These are phyloP conservation scores for Cadophora malorum DNA, from an alignment of 2,329 filamentous ascomycete species.

Conservation along the genomic window DNA sequence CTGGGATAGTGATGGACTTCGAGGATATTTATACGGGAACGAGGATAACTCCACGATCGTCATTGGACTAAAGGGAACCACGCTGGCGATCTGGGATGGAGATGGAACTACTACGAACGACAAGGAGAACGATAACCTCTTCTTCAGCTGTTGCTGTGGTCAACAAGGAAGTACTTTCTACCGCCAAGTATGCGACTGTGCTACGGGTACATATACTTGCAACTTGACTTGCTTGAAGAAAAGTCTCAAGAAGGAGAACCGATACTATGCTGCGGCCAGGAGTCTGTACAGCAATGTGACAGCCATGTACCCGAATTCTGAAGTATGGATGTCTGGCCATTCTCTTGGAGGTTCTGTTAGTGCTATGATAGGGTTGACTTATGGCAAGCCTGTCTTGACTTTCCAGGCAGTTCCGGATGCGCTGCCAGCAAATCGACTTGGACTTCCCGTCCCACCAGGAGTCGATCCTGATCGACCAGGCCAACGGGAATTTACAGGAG, in stretches of 20 bases:
- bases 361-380: conserved; percentile 88
- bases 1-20: conserved; percentile 87
- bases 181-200: conserved; percentile 93
- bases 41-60: conserved; percentile 85
- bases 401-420: conserved; percentile 95
- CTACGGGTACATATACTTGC: conserved; percentile 84
- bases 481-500: conserved; percentile 73
- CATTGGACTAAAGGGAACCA: conserved; percentile 92
- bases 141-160: conserved; percentile 97
- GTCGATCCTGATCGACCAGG: conserved; percentile 75
- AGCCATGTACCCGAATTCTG: conserved; percentile 81
- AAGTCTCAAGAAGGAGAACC: conserved; percentile 79
- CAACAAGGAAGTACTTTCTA: conserved; percentile 91
- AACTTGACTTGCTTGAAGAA: conserved; percentile 88
- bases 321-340: conserved; percentile 90
- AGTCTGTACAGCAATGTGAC: conserved; percentile 94
- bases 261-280: conserved; percentile 88
- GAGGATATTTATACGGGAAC: conserved; percentile 92
- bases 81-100: conserved; percentile 91
- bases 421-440: conserved; percentile 81
- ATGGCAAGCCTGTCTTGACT: conserved; percentile 87
- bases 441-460: conserved; percentile 84
- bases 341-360: conserved; percentile 90
- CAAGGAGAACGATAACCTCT: conserved; percentile 97
- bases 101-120: conserved; percentile 96